Evolutionary conservation across 352 stramenopile species (phyloP), one percentile per base, ranked within the genome.

Genomic region (Phytophthora boehmeriae): DNA sequence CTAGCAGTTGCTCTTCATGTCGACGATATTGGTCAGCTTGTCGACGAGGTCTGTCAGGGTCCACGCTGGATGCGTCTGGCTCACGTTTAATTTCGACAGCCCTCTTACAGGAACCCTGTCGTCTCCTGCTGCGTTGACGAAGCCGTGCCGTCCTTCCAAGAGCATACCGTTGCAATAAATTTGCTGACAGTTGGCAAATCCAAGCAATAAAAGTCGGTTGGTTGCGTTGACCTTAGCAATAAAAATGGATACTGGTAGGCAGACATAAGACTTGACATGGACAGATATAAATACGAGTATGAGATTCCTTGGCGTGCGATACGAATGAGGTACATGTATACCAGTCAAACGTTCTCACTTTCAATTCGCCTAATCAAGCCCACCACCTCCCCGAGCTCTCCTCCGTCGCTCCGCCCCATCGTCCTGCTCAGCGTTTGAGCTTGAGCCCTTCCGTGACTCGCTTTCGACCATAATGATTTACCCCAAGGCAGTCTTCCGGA

Each of bases 401-500:
- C 56, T 43, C 38, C 55, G 44, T 58, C 54, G 44, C 59, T 30
- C 46, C 42, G 42, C 62, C 44, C 50, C 63, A 39, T 34, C 46
- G 36, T 45, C 32, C 43, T 20, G 46, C 39, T 50, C 43, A 72
- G 61, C 57, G 63, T 61, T 52, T 47, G 62, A 47, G 51, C 66
- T 72, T 36, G 58, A 55, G 49, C 30, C 34, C 38, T 39, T 54
- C 59, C 56, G 63, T 64, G 53, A 59, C 47, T 60, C 43, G 49
- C 45, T 10, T 49, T 50, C 68, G 36, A 50, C 35, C 62, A 68
- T 43, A 50, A 86, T 85, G 78, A 83, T 87, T 64, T 87, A 87
- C 67, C 69, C 72, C 41, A 87, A 83, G 73, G 60, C 69, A 46
- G 53, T 83, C 53, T 83, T 87, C 59, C 75, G 71, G 53, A 70